A percentile compares a stretch with the other conserved stretches of the same genome.
Evolutionary conservation across 306 rosid species (phyloP).

Genomic region (Mucuna pruriens): DNA sequence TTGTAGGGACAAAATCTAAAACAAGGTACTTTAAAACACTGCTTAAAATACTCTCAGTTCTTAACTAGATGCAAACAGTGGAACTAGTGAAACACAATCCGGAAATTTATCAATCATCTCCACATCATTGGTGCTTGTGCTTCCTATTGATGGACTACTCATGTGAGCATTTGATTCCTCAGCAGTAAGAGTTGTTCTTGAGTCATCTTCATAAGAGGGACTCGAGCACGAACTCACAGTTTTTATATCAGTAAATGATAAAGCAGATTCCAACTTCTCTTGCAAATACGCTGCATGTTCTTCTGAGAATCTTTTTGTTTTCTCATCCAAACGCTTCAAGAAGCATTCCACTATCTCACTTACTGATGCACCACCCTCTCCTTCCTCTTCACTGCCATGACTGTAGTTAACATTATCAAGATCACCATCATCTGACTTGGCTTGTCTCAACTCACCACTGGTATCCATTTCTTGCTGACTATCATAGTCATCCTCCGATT

Average conservation of each 20-base stretch:
- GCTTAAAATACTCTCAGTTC: slow-evolving; percentile 30
- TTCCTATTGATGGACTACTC: slow-evolving; percentile 51
- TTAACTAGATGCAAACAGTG: slow-evolving; percentile 51
- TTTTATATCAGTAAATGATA: slow-evolving; percentile 57
- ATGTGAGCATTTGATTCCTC: slow-evolving; percentile 44
- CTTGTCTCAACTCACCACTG: slow-evolving; percentile 59
- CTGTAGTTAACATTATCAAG: slow-evolving; percentile 43
- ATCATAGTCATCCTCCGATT: slow-evolving; percentile 68
- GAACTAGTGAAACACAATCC: slow-evolving; percentile 41
- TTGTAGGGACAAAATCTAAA: slow-evolving; percentile 47
- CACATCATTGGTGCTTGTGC: slow-evolving; percentile 46
- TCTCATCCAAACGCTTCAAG: slow-evolving; percentile 58
- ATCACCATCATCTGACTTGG: slow-evolving; percentile 55
- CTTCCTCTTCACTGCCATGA: slow-evolving; percentile 61
- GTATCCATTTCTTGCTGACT: slow-evolving; percentile 87
- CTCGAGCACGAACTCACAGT: slow-evolving; percentile 51
- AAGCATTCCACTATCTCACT: slow-evolving; percentile 73
- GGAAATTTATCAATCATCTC: slow-evolving; percentile 54
- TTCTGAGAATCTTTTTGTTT: slow-evolving; percentile 44
- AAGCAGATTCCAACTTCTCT: slow-evolving; percentile 48
- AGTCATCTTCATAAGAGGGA: slow-evolving; percentile 49
- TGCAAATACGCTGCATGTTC: too few species aligned
- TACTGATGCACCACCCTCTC: slow-evolving; percentile 47
- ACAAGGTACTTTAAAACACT: slow-evolving; percentile 41
- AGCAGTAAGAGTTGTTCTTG: slow-evolving; percentile 37